Evolutionary conservation across 306 rosid genomes (phyloP).

Genomic region (Echinosophora koreensis): DNA sequence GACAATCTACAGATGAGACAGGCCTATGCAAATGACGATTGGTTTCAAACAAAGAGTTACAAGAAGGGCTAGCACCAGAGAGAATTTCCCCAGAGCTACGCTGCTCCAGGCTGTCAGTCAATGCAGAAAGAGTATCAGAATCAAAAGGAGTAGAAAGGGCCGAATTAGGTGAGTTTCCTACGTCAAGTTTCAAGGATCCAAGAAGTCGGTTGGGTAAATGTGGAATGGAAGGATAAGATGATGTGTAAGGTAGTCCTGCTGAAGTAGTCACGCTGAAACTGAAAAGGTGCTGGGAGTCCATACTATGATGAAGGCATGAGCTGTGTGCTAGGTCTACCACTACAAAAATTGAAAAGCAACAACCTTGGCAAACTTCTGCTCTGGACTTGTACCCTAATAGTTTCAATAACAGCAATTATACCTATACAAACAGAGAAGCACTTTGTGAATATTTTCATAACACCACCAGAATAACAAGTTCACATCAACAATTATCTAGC

Average conservation of each 20-base stretch:
- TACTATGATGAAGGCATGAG: slow-evolving; percentile 59
- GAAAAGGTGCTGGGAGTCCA: slow-evolving; percentile 72
- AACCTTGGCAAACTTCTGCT: slow-evolving; percentile 25
- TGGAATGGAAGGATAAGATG: slow-evolving; percentile 57
- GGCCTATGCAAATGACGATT: slow-evolving; percentile 43
- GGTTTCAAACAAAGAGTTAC: slow-evolving; percentile 60
- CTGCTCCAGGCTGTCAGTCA: slow-evolving; percentile 71
- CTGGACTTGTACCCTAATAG: not conserved
- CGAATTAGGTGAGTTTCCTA: slow-evolving; percentile 67
- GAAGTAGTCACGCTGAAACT: slow-evolving; percentile 54
- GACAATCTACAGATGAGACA: slow-evolving; percentile 49
- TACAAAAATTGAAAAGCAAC: slow-evolving; percentile 23
- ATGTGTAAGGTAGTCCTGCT: slow-evolving; percentile 53
- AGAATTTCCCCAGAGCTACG: slow-evolving; percentile 60
- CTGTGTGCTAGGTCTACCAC: not conserved
- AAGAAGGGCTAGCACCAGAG: slow-evolving; percentile 62
- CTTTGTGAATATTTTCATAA: slow-evolving; percentile 28
- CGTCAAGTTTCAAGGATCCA: slow-evolving; percentile 63
- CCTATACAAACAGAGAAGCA: slow-evolving; percentile 54
- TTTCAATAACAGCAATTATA: slow-evolving; percentile 35
- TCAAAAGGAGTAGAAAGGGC: slow-evolving; percentile 62
- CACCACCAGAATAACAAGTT: not conserved
- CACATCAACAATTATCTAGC: not conserved
- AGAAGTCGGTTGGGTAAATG: slow-evolving; percentile 57
- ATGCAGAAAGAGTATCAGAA: slow-evolving; percentile 56